Evolutionary conservation across 169 alveolate genomes (phyloP).

Genomic region (Plasmodium inui): DNA sequence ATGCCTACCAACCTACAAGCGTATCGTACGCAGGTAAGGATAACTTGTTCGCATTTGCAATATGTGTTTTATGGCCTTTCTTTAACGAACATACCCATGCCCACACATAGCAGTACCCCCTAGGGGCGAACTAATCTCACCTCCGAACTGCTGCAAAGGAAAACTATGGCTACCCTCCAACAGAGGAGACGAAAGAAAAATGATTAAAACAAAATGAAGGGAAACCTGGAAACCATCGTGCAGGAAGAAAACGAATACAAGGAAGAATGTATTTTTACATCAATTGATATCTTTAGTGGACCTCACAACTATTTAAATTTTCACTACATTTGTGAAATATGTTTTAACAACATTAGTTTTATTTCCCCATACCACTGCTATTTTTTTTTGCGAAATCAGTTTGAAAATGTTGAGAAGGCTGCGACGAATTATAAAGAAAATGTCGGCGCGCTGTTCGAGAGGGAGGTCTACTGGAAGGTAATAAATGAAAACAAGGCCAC

Average conservation of each 20-base stretch:
- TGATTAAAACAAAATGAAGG: constrained; percentile 25
- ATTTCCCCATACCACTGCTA: constrained; percentile 74
- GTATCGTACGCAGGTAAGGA: neutral
- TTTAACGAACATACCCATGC: neutral
- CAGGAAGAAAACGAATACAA: constrained; percentile 58
- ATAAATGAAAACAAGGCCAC: constrained; percentile 36
- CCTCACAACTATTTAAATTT: constrained; percentile 51
- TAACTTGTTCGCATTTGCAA: neutral
- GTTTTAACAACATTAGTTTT: constrained; percentile 62
- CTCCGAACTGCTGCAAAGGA: constrained; percentile 4
- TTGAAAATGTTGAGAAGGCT: constrained; percentile 22
- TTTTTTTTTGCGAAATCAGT: constrained; percentile 60
- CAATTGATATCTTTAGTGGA: constrained; percentile 75
- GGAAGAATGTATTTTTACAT: constrained; percentile 75
- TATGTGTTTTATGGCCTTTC: neutral
- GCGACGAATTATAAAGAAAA: constrained; percentile 21
- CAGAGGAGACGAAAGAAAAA: neutral
- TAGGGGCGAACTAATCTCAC: neutral
- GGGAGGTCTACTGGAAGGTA: constrained; percentile 11
- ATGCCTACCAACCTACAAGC: neutral
- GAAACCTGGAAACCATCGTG: neutral
- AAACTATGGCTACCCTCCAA: neutral
- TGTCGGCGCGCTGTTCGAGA: neutral
- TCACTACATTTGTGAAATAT: constrained; percentile 65
- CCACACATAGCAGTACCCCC: neutral